These are phyloP conservation scores for Haplosporangium sp. DNA, from an alignment of 371 early-diverging fungal genomes.

Conservation along the genomic window DNA sequence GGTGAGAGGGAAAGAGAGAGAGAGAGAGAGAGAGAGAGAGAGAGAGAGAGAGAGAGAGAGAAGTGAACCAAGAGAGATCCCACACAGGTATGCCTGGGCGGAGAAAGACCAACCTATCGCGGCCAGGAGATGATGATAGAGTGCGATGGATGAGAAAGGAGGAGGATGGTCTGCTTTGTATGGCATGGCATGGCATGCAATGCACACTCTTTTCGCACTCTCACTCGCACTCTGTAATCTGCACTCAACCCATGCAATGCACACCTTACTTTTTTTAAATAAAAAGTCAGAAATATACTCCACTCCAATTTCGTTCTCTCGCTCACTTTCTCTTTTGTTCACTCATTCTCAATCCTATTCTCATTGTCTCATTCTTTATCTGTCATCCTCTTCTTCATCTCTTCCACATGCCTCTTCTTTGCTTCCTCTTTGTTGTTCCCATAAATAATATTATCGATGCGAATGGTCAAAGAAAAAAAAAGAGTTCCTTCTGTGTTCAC, in stretches of 20 bases:
- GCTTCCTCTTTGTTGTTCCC: background rate
- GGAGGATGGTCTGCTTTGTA: too few relatives aligned
- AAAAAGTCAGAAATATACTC: background rate
- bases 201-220: too few relatives aligned
- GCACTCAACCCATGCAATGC: background rate
- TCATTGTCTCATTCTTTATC: background rate
- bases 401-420: too few relatives aligned
- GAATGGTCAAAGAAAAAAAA: background rate
- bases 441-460: background rate
- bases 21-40: constrained; percentile 1
- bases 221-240: too few relatives aligned
- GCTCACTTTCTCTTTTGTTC: background rate
- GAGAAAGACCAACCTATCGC: background rate
- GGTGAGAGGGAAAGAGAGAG: background rate
- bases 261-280: background rate
- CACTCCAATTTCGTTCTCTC: background rate
- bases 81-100: background rate
- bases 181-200: too few relatives aligned
- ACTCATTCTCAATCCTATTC: background rate
- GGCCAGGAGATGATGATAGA: background rate
- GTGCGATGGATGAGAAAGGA: too few relatives aligned
- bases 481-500: background rate
- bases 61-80: background rate
- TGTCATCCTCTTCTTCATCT: background rate
- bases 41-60: background rate